These are phyloP conservation scores for Sabuloglossum arenarium DNA, from an alignment of 495 filamentous ascomycete species.

Conservation along the genomic window DNA sequence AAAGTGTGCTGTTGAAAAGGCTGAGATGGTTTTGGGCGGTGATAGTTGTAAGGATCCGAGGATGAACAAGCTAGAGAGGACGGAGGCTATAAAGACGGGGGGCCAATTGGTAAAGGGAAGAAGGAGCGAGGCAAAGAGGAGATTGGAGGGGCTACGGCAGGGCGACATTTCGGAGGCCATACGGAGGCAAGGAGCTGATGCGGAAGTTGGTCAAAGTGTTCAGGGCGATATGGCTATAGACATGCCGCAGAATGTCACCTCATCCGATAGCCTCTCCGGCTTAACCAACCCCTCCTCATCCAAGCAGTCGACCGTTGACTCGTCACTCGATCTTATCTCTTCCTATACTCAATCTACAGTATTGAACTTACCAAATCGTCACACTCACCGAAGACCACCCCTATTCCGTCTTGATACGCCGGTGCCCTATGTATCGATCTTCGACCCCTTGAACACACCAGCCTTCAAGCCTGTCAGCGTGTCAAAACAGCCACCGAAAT, in stretches of 20 bases:
- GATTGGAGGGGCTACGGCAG: background rate
- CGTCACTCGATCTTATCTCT: background rate
- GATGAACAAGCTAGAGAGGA: background rate
- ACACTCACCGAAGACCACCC: background rate
- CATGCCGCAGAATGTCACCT: background rate
- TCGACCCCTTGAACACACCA: background rate
- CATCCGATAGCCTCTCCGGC: background rate
- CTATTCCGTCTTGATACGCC: background rate
- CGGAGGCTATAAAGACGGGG: background rate
- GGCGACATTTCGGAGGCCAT: background rate
- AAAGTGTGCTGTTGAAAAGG: background rate
- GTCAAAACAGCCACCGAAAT: background rate
- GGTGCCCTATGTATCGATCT: background rate
- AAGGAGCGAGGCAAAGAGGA: background rate
- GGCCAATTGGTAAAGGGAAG: background rate
- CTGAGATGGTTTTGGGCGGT: background rate
- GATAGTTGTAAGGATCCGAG: background rate
- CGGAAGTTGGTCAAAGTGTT: no score
- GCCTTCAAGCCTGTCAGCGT: background rate
- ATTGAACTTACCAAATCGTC: background rate
- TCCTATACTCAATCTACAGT: background rate
- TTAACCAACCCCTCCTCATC: background rate
- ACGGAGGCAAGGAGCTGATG: background rate
- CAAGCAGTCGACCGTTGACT: background rate
- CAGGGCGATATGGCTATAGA: background rate